A percentile compares a stretch with the other conserved stretches of the same genome.
phyloP scores from a whole-genome alignment of 371 early-diverging fungal species.

The Lichtheimia hyalospora region DNA sequence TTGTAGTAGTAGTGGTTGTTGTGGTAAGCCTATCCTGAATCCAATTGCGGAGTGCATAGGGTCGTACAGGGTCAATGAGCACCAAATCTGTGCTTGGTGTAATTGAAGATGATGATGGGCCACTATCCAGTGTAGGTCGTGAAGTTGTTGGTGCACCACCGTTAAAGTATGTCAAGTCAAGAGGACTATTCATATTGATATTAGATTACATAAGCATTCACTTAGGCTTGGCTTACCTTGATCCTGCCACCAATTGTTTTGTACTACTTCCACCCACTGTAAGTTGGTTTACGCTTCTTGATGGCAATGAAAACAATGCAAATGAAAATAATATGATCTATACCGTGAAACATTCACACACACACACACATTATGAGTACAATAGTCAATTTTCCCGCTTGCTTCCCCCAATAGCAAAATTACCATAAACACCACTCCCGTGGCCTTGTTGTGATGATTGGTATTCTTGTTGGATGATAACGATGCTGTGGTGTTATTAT shows the following conservation, averaged over 20 bases:
- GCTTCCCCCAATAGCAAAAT: background rate
- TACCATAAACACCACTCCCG: conserved; percentile 76
- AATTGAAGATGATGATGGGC: conserved; percentile 1
- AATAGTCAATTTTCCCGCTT: background rate
- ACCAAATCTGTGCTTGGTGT: conserved; percentile 31
- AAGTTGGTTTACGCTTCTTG: conserved; percentile 40
- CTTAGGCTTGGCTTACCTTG: background rate
- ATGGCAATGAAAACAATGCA: conserved; percentile 60
- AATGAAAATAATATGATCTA: conserved; percentile 66
- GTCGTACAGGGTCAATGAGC: conserved; percentile 38
- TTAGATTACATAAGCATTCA: background rate
- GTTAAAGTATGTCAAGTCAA: too few relatives aligned
- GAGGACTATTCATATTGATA: background rate
- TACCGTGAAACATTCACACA: conserved; percentile 3
- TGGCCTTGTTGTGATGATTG: conserved; percentile 34
- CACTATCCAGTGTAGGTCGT: conserved; percentile 6
- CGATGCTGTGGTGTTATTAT: too few relatives aligned
- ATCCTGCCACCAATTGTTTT: background rate
- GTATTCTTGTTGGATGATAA: conserved; percentile 17
- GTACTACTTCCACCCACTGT: conserved; percentile 53
- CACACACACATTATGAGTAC: conserved; percentile 8
- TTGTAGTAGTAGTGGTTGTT: too few relatives aligned
- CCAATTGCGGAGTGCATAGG: conserved; percentile 37
- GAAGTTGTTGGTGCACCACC: too few relatives aligned
- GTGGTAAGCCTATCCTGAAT: conserved; percentile 27